Percentiles rank a stretch among this genome's conserved stretches.
Evolutionary conservation across 768 basidiomycete genomes (phyloP).

Genomic region (Auriculariales sp.): DNA sequence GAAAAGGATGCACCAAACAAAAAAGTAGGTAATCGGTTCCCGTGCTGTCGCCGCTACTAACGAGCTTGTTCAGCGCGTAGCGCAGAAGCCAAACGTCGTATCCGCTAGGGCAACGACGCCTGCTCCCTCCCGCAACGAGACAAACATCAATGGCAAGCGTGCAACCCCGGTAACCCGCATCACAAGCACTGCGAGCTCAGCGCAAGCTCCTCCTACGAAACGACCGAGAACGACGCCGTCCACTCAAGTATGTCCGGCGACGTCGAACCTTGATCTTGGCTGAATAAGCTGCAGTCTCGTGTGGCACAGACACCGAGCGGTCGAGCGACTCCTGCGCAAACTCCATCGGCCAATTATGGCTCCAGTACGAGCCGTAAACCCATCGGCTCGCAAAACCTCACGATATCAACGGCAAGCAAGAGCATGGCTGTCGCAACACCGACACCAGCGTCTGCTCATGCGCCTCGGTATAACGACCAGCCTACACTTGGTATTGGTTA

Average conservation of each 20-base stretch:
- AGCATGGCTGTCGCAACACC: slow-evolving; percentile 5
- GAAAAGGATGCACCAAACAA: slow-evolving; percentile 84
- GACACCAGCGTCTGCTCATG: neutral
- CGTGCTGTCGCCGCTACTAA: neutral
- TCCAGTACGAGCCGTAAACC: too few species aligned
- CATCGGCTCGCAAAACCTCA: neutral
- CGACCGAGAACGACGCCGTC: slow-evolving; percentile 14
- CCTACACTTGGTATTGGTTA: neutral
- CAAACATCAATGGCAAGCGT: slow-evolving; percentile 31
- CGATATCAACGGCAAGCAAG: neutral
- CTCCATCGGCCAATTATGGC: too few species aligned
- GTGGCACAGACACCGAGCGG: slow-evolving; percentile 18
- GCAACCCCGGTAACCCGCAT: slow-evolving; percentile 43
- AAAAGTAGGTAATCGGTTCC: slow-evolving; percentile 18
- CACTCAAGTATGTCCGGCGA: slow-evolving; percentile 30
- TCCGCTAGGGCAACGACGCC: slow-evolving; percentile 52
- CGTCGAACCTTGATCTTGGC: too few species aligned
- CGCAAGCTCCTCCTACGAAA: slow-evolving; percentile 37
- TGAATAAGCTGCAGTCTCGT: too few species aligned
- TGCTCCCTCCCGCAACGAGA: slow-evolving; percentile 16
- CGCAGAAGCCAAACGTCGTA: slow-evolving; percentile 38
- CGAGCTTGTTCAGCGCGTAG: slow-evolving; percentile 1
- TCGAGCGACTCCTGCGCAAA: too few species aligned
- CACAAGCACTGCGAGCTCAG: slow-evolving; percentile 16
- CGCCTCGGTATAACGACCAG: neutral